Conservation (phyloP, 345 rosid genomes). For the Populus tremula region DNA sequence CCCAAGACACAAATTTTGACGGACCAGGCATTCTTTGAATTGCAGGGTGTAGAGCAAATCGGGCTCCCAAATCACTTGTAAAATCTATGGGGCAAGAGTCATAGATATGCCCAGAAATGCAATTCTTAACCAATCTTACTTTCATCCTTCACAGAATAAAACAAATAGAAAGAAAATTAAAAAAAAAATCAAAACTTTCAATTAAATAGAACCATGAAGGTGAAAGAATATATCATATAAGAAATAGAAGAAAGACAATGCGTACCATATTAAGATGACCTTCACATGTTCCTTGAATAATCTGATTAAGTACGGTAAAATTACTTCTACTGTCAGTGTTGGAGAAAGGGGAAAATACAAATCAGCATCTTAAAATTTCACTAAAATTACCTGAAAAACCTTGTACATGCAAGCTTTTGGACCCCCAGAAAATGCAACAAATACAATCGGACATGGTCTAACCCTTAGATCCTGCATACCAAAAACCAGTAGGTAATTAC, state of each 20-base stretch:
- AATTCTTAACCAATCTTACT: slow-evolving; percentile 63
- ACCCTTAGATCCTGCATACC: slow-evolving; percentile 52
- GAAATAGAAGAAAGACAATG: not conserved
- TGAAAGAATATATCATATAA: not conserved
- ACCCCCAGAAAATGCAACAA: slow-evolving; percentile 81
- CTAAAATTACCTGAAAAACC: slow-evolving; percentile 59
- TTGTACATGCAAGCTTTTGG: slow-evolving; percentile 91
- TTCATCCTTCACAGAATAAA: slow-evolving; percentile 51
- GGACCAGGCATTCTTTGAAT: slow-evolving; percentile 71
- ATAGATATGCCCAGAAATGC: slow-evolving; percentile 79
- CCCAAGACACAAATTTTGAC: slow-evolving; percentile 66
- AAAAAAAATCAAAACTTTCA: slow-evolving; percentile 5
- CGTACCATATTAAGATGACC: slow-evolving; percentile 60
- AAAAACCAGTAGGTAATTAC: slow-evolving; percentile 6
- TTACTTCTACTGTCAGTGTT: slow-evolving; percentile 5
- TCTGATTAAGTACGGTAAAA: slow-evolving; percentile 35
- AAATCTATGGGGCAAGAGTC: slow-evolving; percentile 91
- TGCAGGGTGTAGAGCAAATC: slow-evolving; percentile 59
- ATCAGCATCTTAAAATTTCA: not conserved
- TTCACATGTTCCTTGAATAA: slow-evolving; percentile 53
- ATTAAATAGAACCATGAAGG: not conserved
- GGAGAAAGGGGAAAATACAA: not conserved
- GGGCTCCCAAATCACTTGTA: slow-evolving; percentile 70
- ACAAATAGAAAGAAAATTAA: not conserved
- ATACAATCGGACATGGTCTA: slow-evolving; percentile 69